phyloP scores from a whole-genome alignment of 228 moss, liverwort and hornwort genomes.

The Sphagnum fallax region DNA sequence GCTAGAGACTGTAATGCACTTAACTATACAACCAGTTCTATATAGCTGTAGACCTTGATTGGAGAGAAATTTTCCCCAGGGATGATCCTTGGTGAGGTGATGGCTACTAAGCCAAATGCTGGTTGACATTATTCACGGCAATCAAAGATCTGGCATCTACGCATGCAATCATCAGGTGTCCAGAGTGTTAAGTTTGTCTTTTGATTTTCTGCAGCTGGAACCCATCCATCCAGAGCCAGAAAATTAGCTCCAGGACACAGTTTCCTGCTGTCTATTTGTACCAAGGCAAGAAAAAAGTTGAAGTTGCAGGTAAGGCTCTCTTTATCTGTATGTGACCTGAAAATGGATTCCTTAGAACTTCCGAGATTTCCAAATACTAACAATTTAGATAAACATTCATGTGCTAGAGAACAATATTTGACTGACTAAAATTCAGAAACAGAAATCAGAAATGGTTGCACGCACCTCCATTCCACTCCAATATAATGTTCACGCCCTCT shows the following conservation, averaged over 20 bases:
- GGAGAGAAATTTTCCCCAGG: no score
- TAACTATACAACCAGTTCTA: no score
- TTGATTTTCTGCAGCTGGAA: constrained; percentile 59
- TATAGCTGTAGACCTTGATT: no score
- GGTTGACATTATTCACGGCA: no score
- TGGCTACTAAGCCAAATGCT: no score
- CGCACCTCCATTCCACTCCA: no score
- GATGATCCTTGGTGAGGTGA: no score
- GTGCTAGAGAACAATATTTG: neutral
- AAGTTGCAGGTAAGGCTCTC: constrained; percentile 52
- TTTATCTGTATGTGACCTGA: neutral
- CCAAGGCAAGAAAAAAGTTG: constrained; percentile 31
- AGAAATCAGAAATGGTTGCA: neutral
- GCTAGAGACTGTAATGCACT: no score
- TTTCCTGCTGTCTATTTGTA: constrained; percentile 64
- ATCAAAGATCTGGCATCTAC: no score
- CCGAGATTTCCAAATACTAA: neutral
- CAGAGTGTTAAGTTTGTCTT: no score
- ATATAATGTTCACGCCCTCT: no score
- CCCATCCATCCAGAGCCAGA: constrained; percentile 68
- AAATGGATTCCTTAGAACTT: neutral
- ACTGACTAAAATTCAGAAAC: neutral
- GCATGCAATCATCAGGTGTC: no score
- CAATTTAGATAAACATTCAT: neutral
- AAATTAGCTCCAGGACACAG: constrained; percentile 65